Conservation (phyloP, 192 early-diverging fungal genomes). For the Phycomyces nitens region DNA sequence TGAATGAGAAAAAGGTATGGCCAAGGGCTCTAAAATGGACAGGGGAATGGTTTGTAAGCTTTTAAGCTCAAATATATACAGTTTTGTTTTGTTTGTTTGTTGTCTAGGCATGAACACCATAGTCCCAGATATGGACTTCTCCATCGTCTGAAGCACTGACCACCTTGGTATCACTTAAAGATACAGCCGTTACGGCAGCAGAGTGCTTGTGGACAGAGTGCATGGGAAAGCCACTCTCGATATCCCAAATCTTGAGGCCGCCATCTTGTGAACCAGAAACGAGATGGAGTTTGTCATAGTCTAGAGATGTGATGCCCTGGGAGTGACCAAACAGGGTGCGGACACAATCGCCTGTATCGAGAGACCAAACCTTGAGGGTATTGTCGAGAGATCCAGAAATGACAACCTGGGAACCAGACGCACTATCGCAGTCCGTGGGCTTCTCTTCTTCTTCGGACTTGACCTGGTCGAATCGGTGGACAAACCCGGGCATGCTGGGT, state of each 20-base stretch:
- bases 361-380: conserved; percentile 87
- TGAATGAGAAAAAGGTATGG: too few relatives aligned
- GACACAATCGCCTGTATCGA: conserved; percentile 71
- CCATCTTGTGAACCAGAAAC: conserved; percentile 64
- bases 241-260: conserved; percentile 70
- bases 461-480: conserved; percentile 17
- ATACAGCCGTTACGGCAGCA: conserved; percentile 73
- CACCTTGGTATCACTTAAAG: conserved; percentile 80
- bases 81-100: neutral
- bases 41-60: neutral
- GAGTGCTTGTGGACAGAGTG: conserved; percentile 58
- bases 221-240: conserved; percentile 54
- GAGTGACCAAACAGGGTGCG: conserved; percentile 77
- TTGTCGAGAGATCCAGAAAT: conserved; percentile 86
- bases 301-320: conserved; percentile 76
- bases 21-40: too few relatives aligned
- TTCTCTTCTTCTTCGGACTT: neutral
- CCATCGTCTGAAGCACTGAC: conserved; percentile 83
- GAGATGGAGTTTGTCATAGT: conserved; percentile 70
- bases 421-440: neutral
- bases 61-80: neutral
- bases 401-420: conserved; percentile 44
- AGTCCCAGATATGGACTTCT: conserved; percentile 74
- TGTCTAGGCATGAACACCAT: conserved; percentile 31
- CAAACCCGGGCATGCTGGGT: conserved; percentile 10